A percentile compares a stretch with the other conserved stretches of the same genome.
These are phyloP conservation scores for Nicotiana otophora DNA, from an alignment of 257 asterid genomes.

Conservation along the genomic window DNA sequence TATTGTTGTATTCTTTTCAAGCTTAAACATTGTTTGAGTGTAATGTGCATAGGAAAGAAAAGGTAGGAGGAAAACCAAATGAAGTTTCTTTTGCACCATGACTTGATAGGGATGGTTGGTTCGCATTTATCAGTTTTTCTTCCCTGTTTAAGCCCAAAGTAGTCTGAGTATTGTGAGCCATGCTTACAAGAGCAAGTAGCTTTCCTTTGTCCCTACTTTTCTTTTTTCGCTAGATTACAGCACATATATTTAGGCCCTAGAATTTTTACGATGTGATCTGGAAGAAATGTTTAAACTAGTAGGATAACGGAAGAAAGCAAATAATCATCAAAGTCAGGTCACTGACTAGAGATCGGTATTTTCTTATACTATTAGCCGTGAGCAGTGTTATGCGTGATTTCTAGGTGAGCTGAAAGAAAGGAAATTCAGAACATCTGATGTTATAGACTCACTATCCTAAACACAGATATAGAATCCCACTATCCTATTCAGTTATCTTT, in stretches of 20 bases:
- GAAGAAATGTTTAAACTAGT: conserved; percentile 2
- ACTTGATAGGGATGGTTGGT: not conserved
- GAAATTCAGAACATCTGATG: not conserved
- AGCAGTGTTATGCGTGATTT: not conserved
- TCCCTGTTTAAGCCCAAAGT: not conserved
- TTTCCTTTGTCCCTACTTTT: not conserved
- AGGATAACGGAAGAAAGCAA: not conserved
- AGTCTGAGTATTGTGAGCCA: conserved; percentile 1
- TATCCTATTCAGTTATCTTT: not conserved
- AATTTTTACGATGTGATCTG: not conserved
- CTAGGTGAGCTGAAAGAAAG: not conserved
- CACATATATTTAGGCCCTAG: not conserved
- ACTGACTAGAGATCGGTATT: not conserved
- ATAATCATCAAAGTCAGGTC: not conserved
- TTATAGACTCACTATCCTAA: not conserved
- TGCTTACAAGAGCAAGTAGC: not conserved
- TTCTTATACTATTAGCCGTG: not conserved
- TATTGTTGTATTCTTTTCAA: not conserved
- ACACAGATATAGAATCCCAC: not conserved
- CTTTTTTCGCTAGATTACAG: not conserved
- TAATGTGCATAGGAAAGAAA: not conserved
- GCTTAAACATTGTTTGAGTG: not conserved
- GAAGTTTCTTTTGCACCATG: not conserved
- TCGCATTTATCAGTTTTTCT: not conserved
- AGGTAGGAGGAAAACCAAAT: not conserved